Evolutionary conservation across 257 asterid species (phyloP), one percentile per base, ranked within the genome.

Genomic region (Osmanthus fragrans): DNA sequence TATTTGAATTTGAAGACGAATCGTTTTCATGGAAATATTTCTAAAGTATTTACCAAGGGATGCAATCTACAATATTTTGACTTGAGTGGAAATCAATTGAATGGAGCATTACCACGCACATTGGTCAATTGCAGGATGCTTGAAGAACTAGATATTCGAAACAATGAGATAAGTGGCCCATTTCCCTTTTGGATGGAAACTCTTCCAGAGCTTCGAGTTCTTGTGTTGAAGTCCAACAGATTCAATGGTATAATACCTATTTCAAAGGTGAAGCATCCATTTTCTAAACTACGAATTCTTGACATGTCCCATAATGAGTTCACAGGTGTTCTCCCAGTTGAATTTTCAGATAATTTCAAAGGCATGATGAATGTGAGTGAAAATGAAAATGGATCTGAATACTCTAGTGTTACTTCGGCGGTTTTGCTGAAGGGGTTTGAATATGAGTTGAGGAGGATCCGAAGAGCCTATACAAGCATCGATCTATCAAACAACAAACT

Each of bases 151-250:
- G 79, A 84, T 68, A 39, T 81, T 15, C 74, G 75, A n/a, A 71
- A 77, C 58, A 87, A 87, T 58, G 34, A 70, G 18, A 47, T 87
- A 30, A 75, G 19, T 37, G 86, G 42, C 29, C 2, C 8, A 2
- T 87, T 87, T 64, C 88, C 90, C 11, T 40, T 34, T 19, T 82
- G 86, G 87, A 23, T 73, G 58, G 80, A 34, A 34, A 34, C 15
- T 69, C 83, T 87, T 76, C 69, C 71, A 5, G 36, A 76, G 2
- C 80, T 87, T 40, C 69, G 9, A 25, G 83, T 83, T 37, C 78
- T 85, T 18, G 77, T 65, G 33, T 72, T 85, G 66, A 79, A 65
- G 30, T 71, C 75, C 0, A 83, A 83, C 18, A 33, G 30, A 25
- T 42, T 83, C 56, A 45, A 18, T 4, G 86, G 86, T 18, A 13